Evolutionary conservation across 352 stramenopile species (phyloP).

Genomic region (Globisporangium megalacanthum): DNA sequence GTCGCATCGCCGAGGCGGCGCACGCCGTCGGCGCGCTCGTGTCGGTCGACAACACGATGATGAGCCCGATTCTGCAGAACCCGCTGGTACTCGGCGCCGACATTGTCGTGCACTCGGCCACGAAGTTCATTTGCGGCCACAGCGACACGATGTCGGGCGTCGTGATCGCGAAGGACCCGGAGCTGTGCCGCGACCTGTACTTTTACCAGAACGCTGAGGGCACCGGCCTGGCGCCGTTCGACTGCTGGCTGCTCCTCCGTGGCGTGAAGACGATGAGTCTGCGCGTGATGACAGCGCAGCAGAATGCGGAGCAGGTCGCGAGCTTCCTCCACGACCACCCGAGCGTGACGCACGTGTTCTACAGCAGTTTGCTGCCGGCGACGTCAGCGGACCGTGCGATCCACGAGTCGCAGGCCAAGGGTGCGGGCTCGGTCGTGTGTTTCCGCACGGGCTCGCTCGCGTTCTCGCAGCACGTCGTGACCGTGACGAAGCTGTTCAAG

Average conservation of each 20-base stretch:
- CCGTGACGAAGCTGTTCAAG: conserved; percentile 92
- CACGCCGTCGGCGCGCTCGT: conserved; percentile 79
- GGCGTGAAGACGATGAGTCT: conserved; percentile 90
- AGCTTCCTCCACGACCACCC: conserved; percentile 85
- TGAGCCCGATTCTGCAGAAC: conserved; percentile 94
- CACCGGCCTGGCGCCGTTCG: conserved; percentile 86
- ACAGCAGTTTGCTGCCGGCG: conserved; percentile 84
- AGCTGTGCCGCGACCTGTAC: conserved; percentile 79
- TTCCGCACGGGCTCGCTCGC: conserved; percentile 86
- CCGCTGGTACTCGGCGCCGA: conserved; percentile 93
- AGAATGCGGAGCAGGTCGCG: conserved; percentile 89
- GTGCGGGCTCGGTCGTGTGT: conserved; percentile 86
- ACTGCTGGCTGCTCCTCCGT: conserved; percentile 86
- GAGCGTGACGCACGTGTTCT: conserved; percentile 85
- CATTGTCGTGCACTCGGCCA: conserved; percentile 95
- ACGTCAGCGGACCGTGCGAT: conserved; percentile 66
- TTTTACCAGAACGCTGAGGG: conserved; percentile 90
- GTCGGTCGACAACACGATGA: conserved; percentile 96
- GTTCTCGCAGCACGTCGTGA: conserved; percentile 88
- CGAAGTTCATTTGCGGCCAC: conserved; percentile 98
- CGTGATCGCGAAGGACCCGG: conserved; percentile 81
- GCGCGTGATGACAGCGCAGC: conserved; percentile 71
- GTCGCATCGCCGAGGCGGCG: conserved; percentile 65
- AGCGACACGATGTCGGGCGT: conserved; percentile 95
- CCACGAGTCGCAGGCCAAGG: conserved; percentile 81